Conservation (phyloP, 352 stramenopile genomes). For the Plasmopara muralis region DNA sequence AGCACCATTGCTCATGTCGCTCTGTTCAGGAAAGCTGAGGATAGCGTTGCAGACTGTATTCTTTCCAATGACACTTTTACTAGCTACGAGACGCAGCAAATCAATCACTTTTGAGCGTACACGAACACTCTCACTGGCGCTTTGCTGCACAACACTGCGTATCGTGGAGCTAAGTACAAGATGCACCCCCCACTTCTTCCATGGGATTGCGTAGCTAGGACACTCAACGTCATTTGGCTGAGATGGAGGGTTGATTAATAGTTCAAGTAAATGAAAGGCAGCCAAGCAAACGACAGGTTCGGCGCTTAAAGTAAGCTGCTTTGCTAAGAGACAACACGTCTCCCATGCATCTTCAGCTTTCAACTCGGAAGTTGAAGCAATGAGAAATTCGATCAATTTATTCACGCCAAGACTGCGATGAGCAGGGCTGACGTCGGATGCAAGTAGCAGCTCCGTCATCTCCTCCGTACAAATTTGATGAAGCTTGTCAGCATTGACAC, state of each 20-base stretch:
- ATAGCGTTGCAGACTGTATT: slow-evolving; percentile 67
- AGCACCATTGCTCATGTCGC: slow-evolving; percentile 18
- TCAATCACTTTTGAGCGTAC: slow-evolving; percentile 43
- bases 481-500: slow-evolving; percentile 60
- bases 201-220: no score
- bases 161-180: slow-evolving; percentile 70
- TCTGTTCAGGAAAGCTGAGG: slow-evolving; percentile 62
- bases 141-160: slow-evolving; percentile 66
- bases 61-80: slow-evolving; percentile 41
- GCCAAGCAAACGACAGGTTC: no score
- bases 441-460: slow-evolving; percentile 49
- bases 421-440: no score
- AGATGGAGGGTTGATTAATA: no score
- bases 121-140: slow-evolving; percentile 51
- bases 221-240: no score
- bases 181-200: slow-evolving; percentile 13
- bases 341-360: slow-evolving; percentile 63
- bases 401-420: no score
- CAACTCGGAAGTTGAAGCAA: slow-evolving; percentile 22
- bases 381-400: slow-evolving; percentile 25
- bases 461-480: slow-evolving; percentile 42
- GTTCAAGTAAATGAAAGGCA: no score
- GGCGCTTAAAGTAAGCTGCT: slow-evolving; percentile 37
- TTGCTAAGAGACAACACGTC: slow-evolving; percentile 57
- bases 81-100: slow-evolving; percentile 12